These are phyloP conservation scores for Colletotrichum camelliae DNA, from an alignment of 2,329 filamentous ascomycete species.

Conservation along the genomic window DNA sequence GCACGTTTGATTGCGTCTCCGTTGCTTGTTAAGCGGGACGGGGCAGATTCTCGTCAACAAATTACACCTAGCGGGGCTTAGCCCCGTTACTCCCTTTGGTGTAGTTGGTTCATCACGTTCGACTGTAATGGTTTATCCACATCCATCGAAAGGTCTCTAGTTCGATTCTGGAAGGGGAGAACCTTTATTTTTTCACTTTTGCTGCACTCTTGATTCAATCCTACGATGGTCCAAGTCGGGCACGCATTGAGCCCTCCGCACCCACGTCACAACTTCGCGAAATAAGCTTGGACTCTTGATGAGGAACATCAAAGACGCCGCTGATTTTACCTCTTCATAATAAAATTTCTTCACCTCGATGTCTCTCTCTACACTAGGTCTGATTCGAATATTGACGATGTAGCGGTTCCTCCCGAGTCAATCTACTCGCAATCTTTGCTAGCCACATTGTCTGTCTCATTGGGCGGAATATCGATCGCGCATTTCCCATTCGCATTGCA, in stretches of 20 bases:
- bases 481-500: background rate
- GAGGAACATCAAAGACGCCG: too few relatives aligned
- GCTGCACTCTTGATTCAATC: background rate
- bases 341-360: background rate
- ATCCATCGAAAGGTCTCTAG: conserved; percentile 6
- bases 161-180: conserved; percentile 11
- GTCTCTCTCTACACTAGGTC: too few relatives aligned
- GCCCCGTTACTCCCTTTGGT: background rate
- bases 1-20: background rate
- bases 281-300: too few relatives aligned
- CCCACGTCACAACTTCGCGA: too few relatives aligned
- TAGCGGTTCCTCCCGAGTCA: background rate
- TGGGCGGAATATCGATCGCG: background rate
- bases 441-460: background rate
- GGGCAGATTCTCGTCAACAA: background rate
- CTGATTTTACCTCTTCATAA: too few relatives aligned
- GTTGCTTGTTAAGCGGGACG: background rate
- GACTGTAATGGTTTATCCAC: conserved; percentile 1
- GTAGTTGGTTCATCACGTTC: conserved; percentile 13
- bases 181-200: background rate
- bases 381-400: background rate
- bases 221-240: too few relatives aligned
- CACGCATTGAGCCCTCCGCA: too few relatives aligned
- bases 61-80: background rate
- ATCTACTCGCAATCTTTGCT: background rate